Base-by-base conservation (phyloP, 257 asterid species). In the Forsythia viridissima region DNA sequence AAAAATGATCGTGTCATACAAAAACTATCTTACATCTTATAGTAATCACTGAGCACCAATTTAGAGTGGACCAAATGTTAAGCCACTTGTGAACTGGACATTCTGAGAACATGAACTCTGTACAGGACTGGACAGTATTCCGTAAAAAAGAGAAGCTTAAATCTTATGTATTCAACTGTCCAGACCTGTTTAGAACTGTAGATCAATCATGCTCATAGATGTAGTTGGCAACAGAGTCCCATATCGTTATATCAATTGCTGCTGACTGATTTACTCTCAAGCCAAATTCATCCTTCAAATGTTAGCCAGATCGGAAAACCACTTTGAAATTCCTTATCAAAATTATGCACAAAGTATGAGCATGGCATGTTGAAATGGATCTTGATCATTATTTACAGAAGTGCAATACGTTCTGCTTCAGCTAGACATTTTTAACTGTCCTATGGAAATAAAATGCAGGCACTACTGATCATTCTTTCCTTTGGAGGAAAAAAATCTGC, bases 401-500 rank as follows among this genome's bases (percentile, higher is more conserved):
- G 61, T 79, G 34, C 67, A 59, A 20, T 67, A 70, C 41, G 74
- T 34, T 57, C 66, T 73, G 76, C 66, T 57, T 57, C 71, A 71
- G 52, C 85, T 86, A 70, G 13, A 73, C 80, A 40, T 66, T 67
- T 82, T 73, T 63, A 65, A 46, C 61, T 37, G 70, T 68, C 76
- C 59, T 10, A 46, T 55, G 40, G 55, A 78, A 72, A 44, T 51
- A 82, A 84, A 30, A 30, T 30, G 34, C 34, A 80, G 3, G 42
- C 21, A 82, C 88, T 59, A 94, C 75, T 82, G 80, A 61, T 88
- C 85, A 37, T 48, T 80, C 87, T 90, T 92, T 40, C 84, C 86
- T 81, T 91, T 92, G 0, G 97, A 80, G 44, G 98, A 87, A 83
- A 94, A 94, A 90, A 92, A 94, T 86, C 97, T 85, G 90, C 91